Base-by-base conservation (phyloP, 257 asterid genomes). In the Penstemon davidsonii region DNA sequence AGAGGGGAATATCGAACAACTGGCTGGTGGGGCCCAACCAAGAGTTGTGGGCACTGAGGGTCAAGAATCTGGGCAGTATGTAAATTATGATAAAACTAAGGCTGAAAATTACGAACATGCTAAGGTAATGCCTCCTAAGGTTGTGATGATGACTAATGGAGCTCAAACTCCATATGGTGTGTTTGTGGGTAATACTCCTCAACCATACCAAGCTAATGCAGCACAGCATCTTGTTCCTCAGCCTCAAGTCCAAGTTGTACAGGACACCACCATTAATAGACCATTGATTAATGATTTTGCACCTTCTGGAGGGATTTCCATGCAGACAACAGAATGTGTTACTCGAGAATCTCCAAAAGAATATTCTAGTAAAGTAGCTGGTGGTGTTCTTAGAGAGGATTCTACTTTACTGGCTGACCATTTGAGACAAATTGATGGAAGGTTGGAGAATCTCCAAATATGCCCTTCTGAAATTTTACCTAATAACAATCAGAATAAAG, bases 361-460 rank as follows among this genome's bases (percentile, higher is more conserved):
- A 55, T 77, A 71, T 70, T 51, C 84, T 4, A 84, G 81, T 67
- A 80, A 75, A 49, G 74, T 75, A 78, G 66, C 84, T 64, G 74
- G 74, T 33, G 78, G 80, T 69, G 79, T 70, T 64, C 83, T 84
- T 33, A 44, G 18, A 38, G 96, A 84, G 69, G 91, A 83, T 79
- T 72, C 82, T 53, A 25, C 86, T 49, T 58, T 75, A 8, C 56
- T 62, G 58, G 85, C 80, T 69, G 95, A 93, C 61, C 79, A 85
- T 65, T 77, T 84, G 64, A 79, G 82, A 62, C 92, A 84, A 79
- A 83, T 84, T 40, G 96, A 85, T 60, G 84, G 78, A 68, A 79
- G 87, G 77, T 75, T 93, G 82, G 92, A 79, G 73, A 85, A 87
- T 83, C 89, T 88, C 74, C 71, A 71, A 72, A 43, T 85, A 55